These are phyloP conservation scores for Boletus subparvulus DNA, from an alignment of 768 basidiomycete species.

Conservation along the genomic window DNA sequence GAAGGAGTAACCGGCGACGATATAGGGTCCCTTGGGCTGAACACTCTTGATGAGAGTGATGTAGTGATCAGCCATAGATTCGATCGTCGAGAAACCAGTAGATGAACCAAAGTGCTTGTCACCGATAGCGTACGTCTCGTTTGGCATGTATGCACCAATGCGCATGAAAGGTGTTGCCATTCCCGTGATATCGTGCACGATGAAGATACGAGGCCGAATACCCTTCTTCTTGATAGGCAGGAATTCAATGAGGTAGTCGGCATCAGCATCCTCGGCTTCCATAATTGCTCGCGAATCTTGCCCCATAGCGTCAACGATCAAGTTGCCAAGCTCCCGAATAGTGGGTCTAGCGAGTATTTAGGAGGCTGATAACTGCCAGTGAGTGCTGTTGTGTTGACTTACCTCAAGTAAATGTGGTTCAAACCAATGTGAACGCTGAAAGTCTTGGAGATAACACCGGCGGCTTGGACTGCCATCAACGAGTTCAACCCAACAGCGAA, in stretches of 20 bases:
- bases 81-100: constrained; percentile 29
- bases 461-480: constrained; percentile 34
- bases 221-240: constrained; percentile 34
- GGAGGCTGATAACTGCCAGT: not conserved
- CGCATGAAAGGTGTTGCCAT: constrained; percentile 35
- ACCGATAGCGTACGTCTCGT: constrained; percentile 35
- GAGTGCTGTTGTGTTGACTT: not conserved
- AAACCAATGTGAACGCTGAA: constrained; percentile 30
- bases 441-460: constrained; percentile 30
- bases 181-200: constrained; percentile 34
- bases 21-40: constrained; percentile 29
- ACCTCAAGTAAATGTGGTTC: constrained; percentile 32
- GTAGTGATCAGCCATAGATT: constrained; percentile 34
- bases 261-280: constrained; percentile 32
- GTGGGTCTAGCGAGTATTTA: constrained; percentile 20
- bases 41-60: constrained; percentile 28
- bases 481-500: constrained; percentile 33
- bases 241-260: constrained; percentile 31
- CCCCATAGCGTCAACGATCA: constrained; percentile 30
- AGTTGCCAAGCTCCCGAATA: constrained; percentile 23
- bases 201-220: constrained; percentile 24
- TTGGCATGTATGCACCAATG: constrained; percentile 33
- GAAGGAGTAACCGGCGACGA: constrained; percentile 29
- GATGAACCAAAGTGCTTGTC: constrained; percentile 32
- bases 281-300: constrained; percentile 30